Evolutionary conservation across 2,329 filamentous ascomycete genomes (phyloP), one percentile per base, ranked within the genome.

Genomic region (Xylaria sp.): DNA sequence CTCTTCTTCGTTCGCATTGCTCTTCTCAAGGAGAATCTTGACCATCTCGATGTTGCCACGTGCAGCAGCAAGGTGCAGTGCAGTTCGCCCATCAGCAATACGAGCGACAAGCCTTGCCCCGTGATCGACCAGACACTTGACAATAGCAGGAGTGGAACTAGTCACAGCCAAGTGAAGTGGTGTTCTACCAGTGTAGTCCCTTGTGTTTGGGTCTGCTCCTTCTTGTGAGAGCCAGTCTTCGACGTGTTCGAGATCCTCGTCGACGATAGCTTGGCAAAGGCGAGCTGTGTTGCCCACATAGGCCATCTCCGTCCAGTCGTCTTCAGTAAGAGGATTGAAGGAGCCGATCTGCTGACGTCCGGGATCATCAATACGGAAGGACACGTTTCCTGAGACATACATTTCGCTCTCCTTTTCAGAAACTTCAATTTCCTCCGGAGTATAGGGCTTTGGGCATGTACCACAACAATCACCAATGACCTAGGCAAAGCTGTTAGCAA

Each of bases 261-360:
- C 88, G 3, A 94, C 87, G 60, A 96, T 96, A 0, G 91, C 92
- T 71, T 93, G 89, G 71, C 91, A 96, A 1, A 96, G 82, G 15
- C 85, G 82, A 38, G 87, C 87, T 1, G 91, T 94, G 67, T 93
- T 91, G 11, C 92, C 91, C 37, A 96, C 84, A 68, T 96, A 96
- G 0, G 92, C 92, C 92, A 96, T 95, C 67, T 94, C 91, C 0
- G 92, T 95, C 91, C 92, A 96, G 72, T 95, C 92, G 53, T 92
- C 84, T 43, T 92, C 88, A 0, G 90, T 94, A 38, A 94, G 82
- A 0, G 92, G 92, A 69, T 95, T 90, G 78, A 96, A 96, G 9
- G 83, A 86, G 25, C 84, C 84, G 52, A 87, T 87, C 74, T 85
- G 79, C 72, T 73, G 62, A 7, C 92, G 84, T 17, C 92, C 92